Base-by-base conservation (phyloP, 1,139 yeast genomes). In the Yamadazyma membranifaciens region DNA sequence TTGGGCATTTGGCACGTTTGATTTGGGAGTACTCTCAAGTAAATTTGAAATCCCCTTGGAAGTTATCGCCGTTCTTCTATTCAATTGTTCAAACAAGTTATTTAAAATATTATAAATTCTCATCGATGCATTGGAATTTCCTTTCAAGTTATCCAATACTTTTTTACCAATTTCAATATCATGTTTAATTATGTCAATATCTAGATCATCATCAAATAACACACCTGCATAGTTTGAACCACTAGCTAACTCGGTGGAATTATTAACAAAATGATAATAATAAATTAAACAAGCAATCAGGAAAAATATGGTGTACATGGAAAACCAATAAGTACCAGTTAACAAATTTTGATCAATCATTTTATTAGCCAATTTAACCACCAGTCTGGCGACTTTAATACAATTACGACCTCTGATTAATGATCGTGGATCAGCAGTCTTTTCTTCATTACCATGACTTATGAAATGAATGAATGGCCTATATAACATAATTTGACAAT, bases 301-400 rank as follows among this genome's bases (percentile, higher is more conserved):
- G 58, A 87, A 89, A 59, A 89, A 89, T n/a, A 89, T 84, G 0
- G 96, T 87, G 59, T 89, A 89, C 61, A 86, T 84, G 12, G 94
- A 83, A 57, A 88, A 89, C 96, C 96, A 88, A 59, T 89, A 89
- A 2, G 96, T 87, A 1, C 96, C 96, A 46, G 86, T 80, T 42
- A 89, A 68, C 55, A 87, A 73, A 45, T 84, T 75, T 46, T 81
- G 81, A 47, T 80, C 79, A 46, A 86, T 80, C 87, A 89, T 80
- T 50, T 86, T 92, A 56, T 86, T 83, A 0, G 96, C 92, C 45
- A 88, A 62, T 51, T 85, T 83, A 12, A 89, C 91, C 25, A 86
- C 95, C 51, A 86, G 78, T 49, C 96, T 70, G 0, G 96, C 92
- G 5, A 87, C 92, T 49, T 83, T 82, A 39, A 88, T 85, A 60